phyloP scores from a whole-genome alignment of 1,284 basidiomycete species.

The Boletus smithii region DNA sequence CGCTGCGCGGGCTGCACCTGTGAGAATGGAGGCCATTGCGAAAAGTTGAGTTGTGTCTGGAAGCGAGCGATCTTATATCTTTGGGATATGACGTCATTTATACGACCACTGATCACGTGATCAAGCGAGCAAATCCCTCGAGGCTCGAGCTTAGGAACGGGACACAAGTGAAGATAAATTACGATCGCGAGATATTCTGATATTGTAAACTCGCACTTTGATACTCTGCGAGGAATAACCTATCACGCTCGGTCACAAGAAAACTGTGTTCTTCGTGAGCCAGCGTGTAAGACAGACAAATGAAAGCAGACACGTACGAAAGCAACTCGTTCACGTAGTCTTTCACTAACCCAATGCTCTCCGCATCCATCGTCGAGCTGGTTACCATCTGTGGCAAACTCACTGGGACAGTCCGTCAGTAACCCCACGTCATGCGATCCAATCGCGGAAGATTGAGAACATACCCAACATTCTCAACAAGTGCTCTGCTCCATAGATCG shows the following conservation, averaged over 20 bases:
- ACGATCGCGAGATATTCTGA: constrained; percentile 71
- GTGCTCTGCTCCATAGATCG: constrained; percentile 94
- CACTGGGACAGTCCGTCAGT: constrained; percentile 40
- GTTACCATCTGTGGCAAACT: constrained; percentile 80
- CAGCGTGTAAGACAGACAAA: neutral
- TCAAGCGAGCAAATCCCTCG: no score
- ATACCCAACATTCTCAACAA: constrained; percentile 87
- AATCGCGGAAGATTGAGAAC: constrained; percentile 27
- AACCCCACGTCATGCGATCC: neutral
- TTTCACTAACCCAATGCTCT: constrained; percentile 77
- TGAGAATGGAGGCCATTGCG: constrained; percentile 48
- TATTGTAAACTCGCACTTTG: constrained; percentile 69
- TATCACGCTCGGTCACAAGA: constrained; percentile 62
- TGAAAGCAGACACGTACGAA: constrained; percentile 51
- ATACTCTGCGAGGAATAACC: constrained; percentile 72
- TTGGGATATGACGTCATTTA: constrained; percentile 10
- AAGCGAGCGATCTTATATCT: constrained; percentile 4
- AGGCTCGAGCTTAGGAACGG: no score
- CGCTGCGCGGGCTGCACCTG: constrained; percentile 46
- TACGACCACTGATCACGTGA: neutral
- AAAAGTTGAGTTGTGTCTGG: neutral
- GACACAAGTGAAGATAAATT: constrained; percentile 19
- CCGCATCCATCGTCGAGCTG: constrained; percentile 87
- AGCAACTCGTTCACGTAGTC: constrained; percentile 92
- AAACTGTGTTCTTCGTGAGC: constrained; percentile 43